Evolutionary conservation across 306 rosid species (phyloP).

Genomic region (Hippophae tibetana): DNA sequence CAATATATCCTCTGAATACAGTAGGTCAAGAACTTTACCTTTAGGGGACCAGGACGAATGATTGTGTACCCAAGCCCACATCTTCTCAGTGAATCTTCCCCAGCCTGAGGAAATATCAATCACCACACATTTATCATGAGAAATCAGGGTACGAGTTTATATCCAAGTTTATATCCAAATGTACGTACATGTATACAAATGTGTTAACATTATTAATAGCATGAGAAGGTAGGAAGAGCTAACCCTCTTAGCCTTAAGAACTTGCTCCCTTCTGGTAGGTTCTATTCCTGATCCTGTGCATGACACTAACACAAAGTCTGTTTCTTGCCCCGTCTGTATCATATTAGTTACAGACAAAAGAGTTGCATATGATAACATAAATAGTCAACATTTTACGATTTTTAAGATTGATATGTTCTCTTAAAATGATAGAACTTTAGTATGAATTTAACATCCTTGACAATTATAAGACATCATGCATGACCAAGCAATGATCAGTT

Average conservation of each 20-base stretch:
- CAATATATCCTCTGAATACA: not conserved
- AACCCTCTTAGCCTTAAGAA: constrained; percentile 92
- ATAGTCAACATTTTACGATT: not conserved
- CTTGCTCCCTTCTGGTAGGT: constrained; percentile 89
- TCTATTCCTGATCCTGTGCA: constrained; percentile 91
- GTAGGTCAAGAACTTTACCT: constrained; percentile 28
- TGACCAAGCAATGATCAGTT: not conserved
- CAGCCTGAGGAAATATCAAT: constrained; percentile 49
- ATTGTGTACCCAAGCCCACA: constrained; percentile 96
- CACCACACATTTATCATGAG: constrained; percentile 15
- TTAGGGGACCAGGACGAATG: constrained; percentile 89
- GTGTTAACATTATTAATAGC: constrained; percentile 5
- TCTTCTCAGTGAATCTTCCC: constrained; percentile 88
- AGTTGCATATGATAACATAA: not conserved
- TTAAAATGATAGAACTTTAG: too few species aligned
- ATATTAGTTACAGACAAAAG: constrained; percentile 8
- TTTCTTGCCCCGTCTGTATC: constrained; percentile 90
- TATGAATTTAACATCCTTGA: not conserved
- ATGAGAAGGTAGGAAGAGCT: constrained; percentile 22
- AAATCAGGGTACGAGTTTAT: too few species aligned
- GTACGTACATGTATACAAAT: too few species aligned
- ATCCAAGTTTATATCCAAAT: too few species aligned
- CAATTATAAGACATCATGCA: not conserved
- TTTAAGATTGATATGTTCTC: too few species aligned
- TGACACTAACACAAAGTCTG: constrained; percentile 89